phyloP scores from a whole-genome alignment of 345 rosid genomes.

The Erucastrum elatum region DNA sequence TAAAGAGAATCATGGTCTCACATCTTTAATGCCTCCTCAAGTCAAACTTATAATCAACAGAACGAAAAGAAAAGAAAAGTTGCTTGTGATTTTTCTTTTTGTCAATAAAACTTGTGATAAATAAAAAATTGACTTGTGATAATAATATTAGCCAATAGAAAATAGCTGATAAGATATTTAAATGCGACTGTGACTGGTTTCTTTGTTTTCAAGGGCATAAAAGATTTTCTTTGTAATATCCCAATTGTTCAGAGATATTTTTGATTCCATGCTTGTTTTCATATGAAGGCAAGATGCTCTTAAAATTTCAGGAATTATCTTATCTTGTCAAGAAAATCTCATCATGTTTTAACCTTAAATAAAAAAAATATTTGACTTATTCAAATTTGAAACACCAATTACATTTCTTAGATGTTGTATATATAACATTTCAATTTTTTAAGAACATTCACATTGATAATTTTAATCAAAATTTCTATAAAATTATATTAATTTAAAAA shows the following conservation, averaged over 20 bases:
- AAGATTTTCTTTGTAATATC: not conserved
- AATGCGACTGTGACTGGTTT: slow-evolving; percentile 16
- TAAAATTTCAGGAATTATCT: not conserved
- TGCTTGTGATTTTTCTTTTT: not conserved
- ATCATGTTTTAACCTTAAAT: not conserved
- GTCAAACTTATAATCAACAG: not conserved
- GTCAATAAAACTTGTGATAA: not conserved
- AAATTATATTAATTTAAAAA: too few relatives aligned
- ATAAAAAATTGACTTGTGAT: not conserved
- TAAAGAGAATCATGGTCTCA: not conserved
- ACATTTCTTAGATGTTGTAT: not conserved
- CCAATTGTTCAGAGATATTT: slow-evolving; percentile 19
- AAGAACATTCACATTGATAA: not conserved
- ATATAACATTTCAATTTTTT: not conserved
- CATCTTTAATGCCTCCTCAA: not conserved
- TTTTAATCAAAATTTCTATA: too few relatives aligned
- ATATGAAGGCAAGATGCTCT: not conserved
- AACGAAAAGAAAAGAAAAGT: not conserved
- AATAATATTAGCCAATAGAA: slow-evolving; percentile 18
- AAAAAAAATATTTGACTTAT: not conserved
- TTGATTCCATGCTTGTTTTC: not conserved
- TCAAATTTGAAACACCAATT: not conserved
- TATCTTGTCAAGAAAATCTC: not conserved
- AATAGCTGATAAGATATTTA: not conserved
- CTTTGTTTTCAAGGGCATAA: not conserved